Evolutionary conservation across 257 asterid species (phyloP).

Genomic region (Paraleonurus japonicus): DNA sequence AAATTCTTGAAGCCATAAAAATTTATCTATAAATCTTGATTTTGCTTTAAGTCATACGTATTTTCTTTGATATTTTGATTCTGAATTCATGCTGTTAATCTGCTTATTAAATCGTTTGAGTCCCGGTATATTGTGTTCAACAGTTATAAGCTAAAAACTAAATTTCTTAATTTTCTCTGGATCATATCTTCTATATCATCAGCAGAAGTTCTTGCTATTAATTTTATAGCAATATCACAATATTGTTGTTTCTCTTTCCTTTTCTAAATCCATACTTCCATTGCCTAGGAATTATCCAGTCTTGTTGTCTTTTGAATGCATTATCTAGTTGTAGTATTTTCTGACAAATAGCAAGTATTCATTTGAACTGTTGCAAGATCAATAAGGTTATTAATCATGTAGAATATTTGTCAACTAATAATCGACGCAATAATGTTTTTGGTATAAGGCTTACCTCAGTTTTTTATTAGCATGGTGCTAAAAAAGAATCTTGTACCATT

Average conservation of each 20-base stretch:
- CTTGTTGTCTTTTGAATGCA: background rate
- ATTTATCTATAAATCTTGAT: background rate
- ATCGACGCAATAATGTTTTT: too few species aligned
- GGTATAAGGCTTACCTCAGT: too few species aligned
- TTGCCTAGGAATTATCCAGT: background rate
- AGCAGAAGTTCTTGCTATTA: background rate
- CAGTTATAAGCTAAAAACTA: background rate
- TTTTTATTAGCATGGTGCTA: too few species aligned
- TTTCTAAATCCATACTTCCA: background rate
- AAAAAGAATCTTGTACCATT: too few species aligned
- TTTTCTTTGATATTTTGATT: background rate
- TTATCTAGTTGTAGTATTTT: background rate
- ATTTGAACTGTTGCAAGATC: background rate
- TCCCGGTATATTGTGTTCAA: background rate
- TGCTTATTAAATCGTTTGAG: slow-evolving; percentile 5
- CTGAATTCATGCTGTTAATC: slow-evolving; percentile 11
- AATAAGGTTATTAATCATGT: background rate
- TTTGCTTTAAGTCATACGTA: background rate
- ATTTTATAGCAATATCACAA: background rate
- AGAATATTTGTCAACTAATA: too few species aligned
- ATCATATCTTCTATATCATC: background rate
- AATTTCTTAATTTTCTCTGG: background rate
- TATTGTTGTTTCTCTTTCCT: background rate
- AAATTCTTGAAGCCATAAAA: slow-evolving; percentile 8
- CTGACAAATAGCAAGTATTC: background rate